These are phyloP conservation scores for Lotus japonicus DNA, from an alignment of 306 rosid species.

Conservation along the genomic window DNA sequence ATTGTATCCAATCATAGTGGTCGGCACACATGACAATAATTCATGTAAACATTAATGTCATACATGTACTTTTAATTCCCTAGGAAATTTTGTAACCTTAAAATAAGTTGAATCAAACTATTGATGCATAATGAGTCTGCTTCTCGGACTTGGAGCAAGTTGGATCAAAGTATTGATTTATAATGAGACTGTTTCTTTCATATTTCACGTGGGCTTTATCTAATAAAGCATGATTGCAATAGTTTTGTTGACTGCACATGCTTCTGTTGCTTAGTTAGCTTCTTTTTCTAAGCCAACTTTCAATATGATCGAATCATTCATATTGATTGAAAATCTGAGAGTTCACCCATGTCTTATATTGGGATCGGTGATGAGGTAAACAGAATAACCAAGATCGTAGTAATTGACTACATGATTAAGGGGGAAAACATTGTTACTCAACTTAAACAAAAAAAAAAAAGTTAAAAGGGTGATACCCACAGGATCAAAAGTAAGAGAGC, in stretches of 20 bases:
- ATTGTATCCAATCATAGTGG: constrained; percentile 12
- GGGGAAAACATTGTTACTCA: neutral
- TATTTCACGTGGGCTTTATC: neutral
- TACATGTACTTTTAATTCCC: constrained; percentile 17
- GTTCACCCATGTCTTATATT: neutral
- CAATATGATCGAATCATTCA: neutral
- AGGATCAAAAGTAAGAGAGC: neutral
- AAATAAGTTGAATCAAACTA: constrained; percentile 16
- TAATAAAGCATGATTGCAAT: neutral
- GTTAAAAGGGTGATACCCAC: neutral
- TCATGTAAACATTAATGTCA: constrained; percentile 8
- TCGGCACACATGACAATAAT: constrained; percentile 24
- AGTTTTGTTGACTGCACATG: neutral
- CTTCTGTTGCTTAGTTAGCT: neutral
- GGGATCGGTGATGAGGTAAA: neutral
- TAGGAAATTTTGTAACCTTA: constrained; percentile 27
- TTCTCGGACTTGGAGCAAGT: constrained; percentile 6
- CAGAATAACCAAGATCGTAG: neutral
- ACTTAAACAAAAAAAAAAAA: neutral
- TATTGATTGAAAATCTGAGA: neutral
- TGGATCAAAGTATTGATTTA: neutral
- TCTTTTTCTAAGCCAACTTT: neutral
- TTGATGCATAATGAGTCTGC: neutral
- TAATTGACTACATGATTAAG: neutral
- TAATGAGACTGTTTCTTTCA: neutral